Evolutionary conservation across 768 basidiomycete genomes (phyloP).

Genomic region (Lepiota brunneoincarnata): DNA sequence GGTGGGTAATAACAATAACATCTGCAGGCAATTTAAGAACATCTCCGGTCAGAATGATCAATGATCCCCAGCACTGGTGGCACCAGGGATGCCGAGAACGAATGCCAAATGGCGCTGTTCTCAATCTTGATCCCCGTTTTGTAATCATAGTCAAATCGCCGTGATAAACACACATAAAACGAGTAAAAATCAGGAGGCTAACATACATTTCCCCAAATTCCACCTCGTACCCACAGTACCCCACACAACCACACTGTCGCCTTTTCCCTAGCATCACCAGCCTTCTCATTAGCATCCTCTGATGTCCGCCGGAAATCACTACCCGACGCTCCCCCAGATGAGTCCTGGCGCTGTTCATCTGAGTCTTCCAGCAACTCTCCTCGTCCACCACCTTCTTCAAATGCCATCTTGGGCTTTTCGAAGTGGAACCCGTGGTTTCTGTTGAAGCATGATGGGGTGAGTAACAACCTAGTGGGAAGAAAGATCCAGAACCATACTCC

Average conservation of each 20-base stretch:
- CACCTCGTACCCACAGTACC: neutral
- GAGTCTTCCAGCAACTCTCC: constrained; percentile 37
- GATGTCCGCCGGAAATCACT: neutral
- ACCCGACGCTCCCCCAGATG: neutral
- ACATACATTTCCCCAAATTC: neutral
- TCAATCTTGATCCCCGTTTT: no score
- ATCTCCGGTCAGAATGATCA: no score
- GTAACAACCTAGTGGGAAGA: neutral
- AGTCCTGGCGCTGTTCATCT: neutral
- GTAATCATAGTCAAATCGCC: no score
- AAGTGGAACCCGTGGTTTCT: constrained; percentile 80
- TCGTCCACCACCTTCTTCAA: constrained; percentile 67
- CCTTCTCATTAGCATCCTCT: neutral
- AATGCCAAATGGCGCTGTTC: no score
- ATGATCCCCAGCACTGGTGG: no score
- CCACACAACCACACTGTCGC: neutral
- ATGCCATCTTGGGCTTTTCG: constrained; percentile 77
- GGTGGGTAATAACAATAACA: no score
- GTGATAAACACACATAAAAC: neutral
- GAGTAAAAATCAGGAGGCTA: neutral
- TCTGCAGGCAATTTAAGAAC: no score
- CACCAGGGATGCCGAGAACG: no score
- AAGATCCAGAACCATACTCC: constrained; percentile 44
- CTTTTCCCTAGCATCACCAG: neutral
- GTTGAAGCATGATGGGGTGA: neutral